phyloP scores from a whole-genome alignment of 2,329 filamentous ascomycete species.

The Parafenestella ontariensis region DNA sequence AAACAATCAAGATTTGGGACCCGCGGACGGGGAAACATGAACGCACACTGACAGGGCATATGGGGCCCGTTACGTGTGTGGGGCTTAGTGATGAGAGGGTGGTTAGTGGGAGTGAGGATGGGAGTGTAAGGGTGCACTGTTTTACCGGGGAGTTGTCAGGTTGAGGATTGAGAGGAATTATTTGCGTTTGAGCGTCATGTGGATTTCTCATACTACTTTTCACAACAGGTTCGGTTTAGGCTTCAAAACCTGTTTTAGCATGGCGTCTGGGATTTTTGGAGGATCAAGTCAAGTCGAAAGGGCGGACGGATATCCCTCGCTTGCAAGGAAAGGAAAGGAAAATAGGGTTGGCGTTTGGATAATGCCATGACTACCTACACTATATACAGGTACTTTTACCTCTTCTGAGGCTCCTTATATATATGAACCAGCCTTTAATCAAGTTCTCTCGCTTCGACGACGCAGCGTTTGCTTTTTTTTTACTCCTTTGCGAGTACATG shows the following conservation, averaged over 20 bases:
- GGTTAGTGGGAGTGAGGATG: conserved; percentile 92
- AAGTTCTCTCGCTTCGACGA: too few species aligned
- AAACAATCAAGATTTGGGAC: conserved; percentile 97
- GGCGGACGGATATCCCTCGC: not conserved
- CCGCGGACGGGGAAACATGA: conserved; percentile 90
- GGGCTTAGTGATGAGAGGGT: conserved; percentile 88
- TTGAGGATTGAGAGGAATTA: conserved; percentile 2
- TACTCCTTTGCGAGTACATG: too few species aligned
- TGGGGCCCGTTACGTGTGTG: conserved; percentile 90
- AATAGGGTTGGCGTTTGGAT: not conserved
- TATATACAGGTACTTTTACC: too few species aligned
- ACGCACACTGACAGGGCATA: conserved; percentile 88
- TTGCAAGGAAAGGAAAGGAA: not conserved
- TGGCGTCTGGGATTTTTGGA: not conserved
- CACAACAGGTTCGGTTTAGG: too few species aligned
- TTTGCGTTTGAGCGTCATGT: too few species aligned
- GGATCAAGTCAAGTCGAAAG: not conserved
- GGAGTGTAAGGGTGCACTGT: conserved; percentile 75
- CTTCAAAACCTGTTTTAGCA: not conserved
- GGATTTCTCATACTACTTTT: too few species aligned
- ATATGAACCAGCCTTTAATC: too few species aligned
- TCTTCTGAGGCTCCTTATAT: too few species aligned
- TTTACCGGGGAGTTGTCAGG: conserved; percentile 22
- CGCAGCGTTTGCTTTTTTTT: too few species aligned
- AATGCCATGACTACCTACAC: too few species aligned